Percentiles rank a stretch among this genome's conserved stretches.
These are phyloP conservation scores for Pyrus pyrifolia DNA, from an alignment of 306 rosid species.

Conservation along the genomic window DNA sequence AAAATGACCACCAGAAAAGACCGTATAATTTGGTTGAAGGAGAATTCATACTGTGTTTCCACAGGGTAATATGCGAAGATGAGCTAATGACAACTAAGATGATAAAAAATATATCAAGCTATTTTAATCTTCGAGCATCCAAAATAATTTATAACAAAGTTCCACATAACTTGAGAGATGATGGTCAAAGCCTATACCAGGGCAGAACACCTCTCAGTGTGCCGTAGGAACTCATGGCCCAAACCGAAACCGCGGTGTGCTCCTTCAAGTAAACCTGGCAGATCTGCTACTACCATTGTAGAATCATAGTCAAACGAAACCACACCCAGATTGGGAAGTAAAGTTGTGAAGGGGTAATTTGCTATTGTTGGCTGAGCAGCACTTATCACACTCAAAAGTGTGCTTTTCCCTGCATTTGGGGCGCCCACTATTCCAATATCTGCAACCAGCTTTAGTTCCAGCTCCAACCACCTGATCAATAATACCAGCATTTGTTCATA, in stretches of 20 bases:
- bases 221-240: slow-evolving; percentile 92
- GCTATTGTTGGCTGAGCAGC: slow-evolving; percentile 92
- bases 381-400: slow-evolving; percentile 85
- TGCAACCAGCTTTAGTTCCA: slow-evolving; percentile 94
- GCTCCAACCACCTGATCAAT: slow-evolving; percentile 85
- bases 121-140: neutral
- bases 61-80: neutral
- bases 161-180: slow-evolving; percentile 4
- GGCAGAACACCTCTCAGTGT: slow-evolving; percentile 92
- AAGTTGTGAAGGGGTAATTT: slow-evolving; percentile 90
- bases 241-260: slow-evolving; percentile 95
- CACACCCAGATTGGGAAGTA: slow-evolving; percentile 92
- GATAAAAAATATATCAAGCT: neutral
- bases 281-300: slow-evolving; percentile 91
- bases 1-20: neutral
- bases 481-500: slow-evolving; percentile 18
- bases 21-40: neutral
- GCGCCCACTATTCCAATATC: slow-evolving; percentile 96
- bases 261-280: slow-evolving; percentile 97
- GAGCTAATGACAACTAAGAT: neutral
- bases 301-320: slow-evolving; percentile 92
- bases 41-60: neutral
- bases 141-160: neutral
- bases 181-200: slow-evolving; percentile 48
- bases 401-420: slow-evolving; percentile 98